Evolutionary conservation across 2,329 filamentous ascomycete species (phyloP), one percentile per base, ranked within the genome.

Genomic region (Ophiostoma himal-ulmi): DNA sequence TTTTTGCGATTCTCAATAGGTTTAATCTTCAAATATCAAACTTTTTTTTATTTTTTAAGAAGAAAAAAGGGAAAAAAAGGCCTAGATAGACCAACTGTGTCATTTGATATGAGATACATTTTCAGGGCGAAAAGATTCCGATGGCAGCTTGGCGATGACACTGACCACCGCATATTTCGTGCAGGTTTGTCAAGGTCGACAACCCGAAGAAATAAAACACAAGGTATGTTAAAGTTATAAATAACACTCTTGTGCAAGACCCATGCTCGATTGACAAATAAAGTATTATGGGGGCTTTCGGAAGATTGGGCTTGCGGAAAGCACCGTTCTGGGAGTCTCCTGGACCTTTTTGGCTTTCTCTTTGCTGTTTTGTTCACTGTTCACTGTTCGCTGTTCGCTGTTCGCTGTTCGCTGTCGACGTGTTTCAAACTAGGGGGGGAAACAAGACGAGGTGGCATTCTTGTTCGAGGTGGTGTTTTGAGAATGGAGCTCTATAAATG

Each of bases 401-500:
- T n/a, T 64, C 7, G 26, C 52, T 57, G 52, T 5, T 44, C 39
- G 39, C 52, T 26, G 52, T 54, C 8, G 48, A 11, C 48, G 8
- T 65, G 62, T 65, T 65, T 65, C 62, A 65, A 65, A 20, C 17
- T 20, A 36, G 34, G 30, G 30, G 10, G 5, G 4, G 60, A 37
- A 64, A 37, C 30, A 64, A 37, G 60, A 39, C 60, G 60, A 64
- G 17, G 60, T 64, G 60, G 34, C 60, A 64, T 64, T 26, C 8
- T 48, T 20, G 14, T 7, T 20, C 34, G 30, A 64, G 17, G 60
- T 64, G 60, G 20, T 20, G 37, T 64, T 26, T 10, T 26, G 8
- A 34, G n/a, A 5, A 60, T 64, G 60, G 57, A 4, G 17, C 2
- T 64, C 34, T 37, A n/a, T 37, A 30, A 37, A 37, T 2, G 62